Percentiles rank a stretch among this genome's conserved stretches.
These are phyloP conservation scores for Rostrohypoxylon terebratum DNA, from an alignment of 495 filamentous ascomycete species.

Conservation along the genomic window DNA sequence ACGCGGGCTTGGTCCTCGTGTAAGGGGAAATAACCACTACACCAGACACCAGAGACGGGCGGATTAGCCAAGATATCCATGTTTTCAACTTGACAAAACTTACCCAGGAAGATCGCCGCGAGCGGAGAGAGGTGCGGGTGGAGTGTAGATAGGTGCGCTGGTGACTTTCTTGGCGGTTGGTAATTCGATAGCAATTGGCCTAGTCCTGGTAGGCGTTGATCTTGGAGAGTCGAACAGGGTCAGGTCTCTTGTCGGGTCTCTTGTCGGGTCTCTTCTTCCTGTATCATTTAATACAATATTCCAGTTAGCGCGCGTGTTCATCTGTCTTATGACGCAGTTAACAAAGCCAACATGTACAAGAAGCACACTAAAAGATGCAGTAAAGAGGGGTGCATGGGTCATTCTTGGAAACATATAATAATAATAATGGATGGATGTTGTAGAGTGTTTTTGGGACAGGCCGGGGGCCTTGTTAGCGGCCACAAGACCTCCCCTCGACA, in stretches of 20 bases:
- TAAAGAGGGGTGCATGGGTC: constrained; percentile 23
- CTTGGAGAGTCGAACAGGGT: constrained; percentile 39
- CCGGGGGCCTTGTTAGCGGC: constrained; percentile 19
- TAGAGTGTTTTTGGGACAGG: too few species aligned
- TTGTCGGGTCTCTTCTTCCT: constrained; percentile 45
- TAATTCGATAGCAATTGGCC: constrained; percentile 61
- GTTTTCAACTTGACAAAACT: constrained; percentile 36
- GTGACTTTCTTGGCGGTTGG: constrained; percentile 50
- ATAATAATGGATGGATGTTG: too few species aligned
- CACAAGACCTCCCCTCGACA: constrained; percentile 12
- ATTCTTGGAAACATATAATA: constrained; percentile 29
- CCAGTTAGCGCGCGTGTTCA: constrained; percentile 32
- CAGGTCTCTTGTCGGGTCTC: constrained; percentile 43
- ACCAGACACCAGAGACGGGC: neutral
- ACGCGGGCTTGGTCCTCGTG: constrained; percentile 59
- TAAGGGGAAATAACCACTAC: constrained; percentile 64
- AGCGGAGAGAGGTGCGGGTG: constrained; percentile 58
- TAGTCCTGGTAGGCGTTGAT: constrained; percentile 46
- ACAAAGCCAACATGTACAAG: constrained; percentile 16
- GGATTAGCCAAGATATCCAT: constrained; percentile 15
- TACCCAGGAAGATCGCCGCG: constrained; percentile 65
- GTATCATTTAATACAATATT: constrained; percentile 43
- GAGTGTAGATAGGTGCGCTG: constrained; percentile 54
- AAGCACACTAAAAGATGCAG: constrained; percentile 1
- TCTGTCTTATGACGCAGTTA: constrained; percentile 40